Evolutionary conservation across 2,329 filamentous ascomycete species (phyloP).

Genomic region (Daldinia sp.): DNA sequence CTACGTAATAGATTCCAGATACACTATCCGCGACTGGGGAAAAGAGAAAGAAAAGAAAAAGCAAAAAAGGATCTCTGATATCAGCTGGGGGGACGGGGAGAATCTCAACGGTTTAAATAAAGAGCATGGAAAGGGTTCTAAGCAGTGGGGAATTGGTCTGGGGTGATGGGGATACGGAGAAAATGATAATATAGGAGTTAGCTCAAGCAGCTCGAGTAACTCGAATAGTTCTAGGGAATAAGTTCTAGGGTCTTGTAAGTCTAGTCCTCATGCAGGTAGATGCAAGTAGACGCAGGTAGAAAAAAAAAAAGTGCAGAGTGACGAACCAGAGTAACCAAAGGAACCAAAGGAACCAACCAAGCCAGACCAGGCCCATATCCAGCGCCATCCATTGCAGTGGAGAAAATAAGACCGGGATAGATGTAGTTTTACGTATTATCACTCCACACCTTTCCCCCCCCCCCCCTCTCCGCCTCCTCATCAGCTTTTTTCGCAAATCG

Average conservation of each 20-base stretch:
- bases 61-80: not conserved
- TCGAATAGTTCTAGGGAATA: not conserved
- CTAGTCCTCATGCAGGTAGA: slow-evolving; percentile 8
- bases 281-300: too few species aligned
- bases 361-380: not conserved
- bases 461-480: not conserved
- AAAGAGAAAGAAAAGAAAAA: slow-evolving; percentile 9
- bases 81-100: slow-evolving; percentile 8
- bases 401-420: slow-evolving; percentile 3
- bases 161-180: slow-evolving; percentile 22
- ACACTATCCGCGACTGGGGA: slow-evolving; percentile 25
- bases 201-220: not conserved
- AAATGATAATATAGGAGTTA: slow-evolving; percentile 2
- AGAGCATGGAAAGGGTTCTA: slow-evolving; percentile 11
- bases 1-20: slow-evolving; percentile 15
- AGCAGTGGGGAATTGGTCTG: slow-evolving; percentile 21
- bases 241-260: not conserved
- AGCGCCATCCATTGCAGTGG: not conserved
- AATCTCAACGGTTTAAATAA: slow-evolving; percentile 27
- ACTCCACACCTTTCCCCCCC: not conserved
- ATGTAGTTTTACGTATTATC: slow-evolving; percentile 6
- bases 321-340: not conserved
- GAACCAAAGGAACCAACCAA: too few species aligned
- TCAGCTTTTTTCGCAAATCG: slow-evolving; percentile 5
- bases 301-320: not conserved